Evolutionary conservation across 192 early-diverging fungal species (phyloP), one percentile per base, ranked within the genome.

Genomic region (Coemansia sp.): DNA sequence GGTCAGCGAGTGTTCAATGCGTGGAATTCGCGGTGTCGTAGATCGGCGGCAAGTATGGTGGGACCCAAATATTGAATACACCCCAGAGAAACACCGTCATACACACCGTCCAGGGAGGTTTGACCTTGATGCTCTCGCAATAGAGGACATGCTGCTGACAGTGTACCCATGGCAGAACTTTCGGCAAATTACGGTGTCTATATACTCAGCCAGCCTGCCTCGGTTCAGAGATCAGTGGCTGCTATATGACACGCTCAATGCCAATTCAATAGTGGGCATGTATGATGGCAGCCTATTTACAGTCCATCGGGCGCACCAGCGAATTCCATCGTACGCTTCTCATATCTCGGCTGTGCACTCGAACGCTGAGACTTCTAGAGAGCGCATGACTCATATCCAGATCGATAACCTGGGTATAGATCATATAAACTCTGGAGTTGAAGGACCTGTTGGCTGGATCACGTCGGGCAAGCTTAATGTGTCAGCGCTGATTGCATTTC

Each of bases 251-350:
- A 64, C 91, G 18, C 73, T 98, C 52, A 85, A 87, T 49, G 96
- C 96, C 9, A 87, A 89, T 45, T 85, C 84, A 5, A 87, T 94
- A 53, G 87, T 93, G 6, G 96, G 96, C 8, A 89, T 88, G 70
- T 93, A 94, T 62, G 94, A 97, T 61, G 90, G 94, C 60, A 95
- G 93, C 59, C 67, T 97, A 55, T 98, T 98, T 58, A 91, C 87
- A 51, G 86, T 96, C 15, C 92, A 94, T 65, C 85, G 86, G 44
- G 85, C 91, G n/a, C 91, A 92, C 60, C 62, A 87, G 32, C 81
- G 76, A 38, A 80, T 86, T 10, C 51, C 36, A n/a, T 6, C 56
- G 15, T 44, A 46, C 37, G 38, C 36, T 2, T 7, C 37, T 11
- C 39, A 45, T 42, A 31, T 50, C 15, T 16, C 23, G 1, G 10